Percentiles rank a stretch among this genome's conserved stretches.
These are phyloP conservation scores for Malus orientalis DNA, from an alignment of 306 rosid species.

Conservation along the genomic window DNA sequence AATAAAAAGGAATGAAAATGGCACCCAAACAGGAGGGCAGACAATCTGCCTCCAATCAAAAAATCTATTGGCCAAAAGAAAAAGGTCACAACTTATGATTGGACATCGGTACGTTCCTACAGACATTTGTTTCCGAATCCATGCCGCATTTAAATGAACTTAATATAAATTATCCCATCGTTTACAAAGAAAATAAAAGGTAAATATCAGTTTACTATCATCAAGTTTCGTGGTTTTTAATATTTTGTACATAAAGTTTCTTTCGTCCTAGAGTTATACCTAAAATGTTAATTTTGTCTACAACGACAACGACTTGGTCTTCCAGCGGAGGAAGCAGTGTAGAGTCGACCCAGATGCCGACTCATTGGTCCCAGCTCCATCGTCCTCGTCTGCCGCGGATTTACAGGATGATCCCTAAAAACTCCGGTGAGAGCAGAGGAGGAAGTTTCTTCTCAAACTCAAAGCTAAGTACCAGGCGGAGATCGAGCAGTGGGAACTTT, in stretches of 20 bases:
- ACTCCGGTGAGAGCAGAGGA: constrained; percentile 44
- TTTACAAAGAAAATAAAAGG: too few relatives aligned
- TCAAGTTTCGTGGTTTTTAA: too few relatives aligned
- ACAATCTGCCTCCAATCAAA: too few relatives aligned
- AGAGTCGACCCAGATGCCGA: constrained; percentile 13
- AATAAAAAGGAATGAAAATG: too few relatives aligned
- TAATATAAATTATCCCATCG: too few relatives aligned
- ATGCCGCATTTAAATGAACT: too few relatives aligned
- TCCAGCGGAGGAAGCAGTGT: constrained; percentile 46
- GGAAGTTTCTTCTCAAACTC: constrained; percentile 43
- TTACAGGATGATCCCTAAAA: constrained; percentile 12
- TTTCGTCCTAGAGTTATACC: too few relatives aligned
- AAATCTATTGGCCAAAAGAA: background rate
- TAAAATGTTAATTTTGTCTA: constrained; percentile 8
- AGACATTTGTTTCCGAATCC: background rate
- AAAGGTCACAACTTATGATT: background rate
- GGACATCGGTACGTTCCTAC: background rate
- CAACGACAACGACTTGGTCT: constrained; percentile 68
- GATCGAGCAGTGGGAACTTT: constrained; percentile 51
- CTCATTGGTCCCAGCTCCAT: background rate
- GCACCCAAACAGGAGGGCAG: too few relatives aligned
- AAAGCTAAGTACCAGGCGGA: constrained; percentile 41
- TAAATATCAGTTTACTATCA: too few relatives aligned
- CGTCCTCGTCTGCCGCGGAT: background rate
- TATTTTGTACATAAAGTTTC: too few relatives aligned